phyloP scores from a whole-genome alignment of 768 basidiomycete genomes.

The Suillus variegatus region DNA sequence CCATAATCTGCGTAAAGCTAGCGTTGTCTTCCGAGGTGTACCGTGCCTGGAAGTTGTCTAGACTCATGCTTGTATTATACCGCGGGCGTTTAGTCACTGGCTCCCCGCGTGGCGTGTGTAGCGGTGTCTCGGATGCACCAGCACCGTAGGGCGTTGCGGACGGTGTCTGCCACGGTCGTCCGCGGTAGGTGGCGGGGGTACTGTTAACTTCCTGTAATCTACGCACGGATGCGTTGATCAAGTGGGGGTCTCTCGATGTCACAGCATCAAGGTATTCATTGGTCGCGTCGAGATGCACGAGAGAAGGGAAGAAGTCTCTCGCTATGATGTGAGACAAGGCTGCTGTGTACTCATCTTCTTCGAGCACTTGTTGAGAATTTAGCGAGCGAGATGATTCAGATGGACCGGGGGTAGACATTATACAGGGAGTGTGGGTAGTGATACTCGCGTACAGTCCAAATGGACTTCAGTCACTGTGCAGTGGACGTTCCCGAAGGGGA shows the following conservation, averaged over 20 bases:
- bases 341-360: conserved; percentile 94
- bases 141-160: conserved; percentile 66
- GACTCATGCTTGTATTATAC: conserved; percentile 61
- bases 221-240: conserved; percentile 77
- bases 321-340: conserved; percentile 91
- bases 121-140: conserved; percentile 67
- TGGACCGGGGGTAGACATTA: conserved; percentile 34
- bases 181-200: conserved; percentile 48
- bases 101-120: conserved; percentile 46
- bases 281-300: conserved; percentile 86
- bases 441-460: not conserved
- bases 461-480: not conserved
- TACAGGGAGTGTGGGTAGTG: not conserved
- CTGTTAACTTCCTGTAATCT: conserved; percentile 61
- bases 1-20: conserved; percentile 90
- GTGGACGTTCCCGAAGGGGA: not conserved
- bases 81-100: conserved; percentile 56
- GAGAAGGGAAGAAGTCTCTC: conserved; percentile 96
- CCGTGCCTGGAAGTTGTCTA: conserved; percentile 86
- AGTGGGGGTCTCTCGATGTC: conserved; percentile 69
- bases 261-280: conserved; percentile 85
- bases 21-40: conserved; percentile 98
- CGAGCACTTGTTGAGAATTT: conserved; percentile 70
- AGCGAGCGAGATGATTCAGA: conserved; percentile 53
- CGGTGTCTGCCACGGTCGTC: conserved; percentile 44